These are phyloP conservation scores for Apiospora koreana DNA, from an alignment of 2,329 filamentous ascomycete species.

Conservation along the genomic window DNA sequence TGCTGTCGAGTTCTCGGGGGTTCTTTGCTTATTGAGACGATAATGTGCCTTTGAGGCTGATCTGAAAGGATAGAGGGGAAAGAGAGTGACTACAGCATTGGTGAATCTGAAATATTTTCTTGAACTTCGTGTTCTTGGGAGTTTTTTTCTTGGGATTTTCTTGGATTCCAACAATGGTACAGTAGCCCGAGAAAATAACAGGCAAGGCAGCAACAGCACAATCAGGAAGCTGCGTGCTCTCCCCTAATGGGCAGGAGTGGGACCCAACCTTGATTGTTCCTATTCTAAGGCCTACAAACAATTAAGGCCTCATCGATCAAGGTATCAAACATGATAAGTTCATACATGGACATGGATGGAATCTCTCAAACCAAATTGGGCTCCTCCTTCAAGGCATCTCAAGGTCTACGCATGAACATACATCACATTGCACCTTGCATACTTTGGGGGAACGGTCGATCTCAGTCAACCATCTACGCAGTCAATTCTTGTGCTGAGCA, in stretches of 20 bases:
- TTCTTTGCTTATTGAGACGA: not conserved
- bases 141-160: not conserved
- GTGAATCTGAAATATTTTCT: not conserved
- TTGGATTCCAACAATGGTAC: not conserved
- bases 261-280: not conserved
- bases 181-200: not conserved
- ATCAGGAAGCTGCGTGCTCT: not conserved
- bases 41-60: not conserved
- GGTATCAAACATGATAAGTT: not conserved
- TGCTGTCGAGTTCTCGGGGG: not conserved
- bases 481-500: not conserved
- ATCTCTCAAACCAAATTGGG: not conserved
- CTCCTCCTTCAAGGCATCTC: not conserved
- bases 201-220: not conserved
- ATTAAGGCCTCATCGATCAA: not conserved
- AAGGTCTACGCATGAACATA: no score
- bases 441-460: not conserved
- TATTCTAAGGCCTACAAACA: not conserved
- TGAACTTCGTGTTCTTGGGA: not conserved
- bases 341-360: no score
- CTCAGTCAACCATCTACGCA: not conserved
- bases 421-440: no score
- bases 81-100: not conserved
- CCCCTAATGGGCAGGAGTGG: slow-evolving; percentile 1
- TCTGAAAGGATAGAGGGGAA: not conserved